These are phyloP conservation scores for Coffea canephora DNA, from an alignment of 257 asterid genomes.

Conservation along the genomic window DNA sequence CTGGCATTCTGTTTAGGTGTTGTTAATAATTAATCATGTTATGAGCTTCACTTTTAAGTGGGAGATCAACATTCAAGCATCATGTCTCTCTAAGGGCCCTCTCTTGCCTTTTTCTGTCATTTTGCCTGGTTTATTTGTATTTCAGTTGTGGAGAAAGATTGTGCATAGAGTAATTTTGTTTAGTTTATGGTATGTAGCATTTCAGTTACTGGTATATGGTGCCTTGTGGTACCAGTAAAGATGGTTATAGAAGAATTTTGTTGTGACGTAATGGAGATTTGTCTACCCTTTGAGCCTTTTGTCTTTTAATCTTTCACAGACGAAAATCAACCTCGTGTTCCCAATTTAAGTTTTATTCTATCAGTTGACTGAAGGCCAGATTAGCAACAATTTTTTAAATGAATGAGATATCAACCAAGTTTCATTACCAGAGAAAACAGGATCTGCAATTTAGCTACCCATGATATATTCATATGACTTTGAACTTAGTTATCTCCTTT, in stretches of 20 bases:
- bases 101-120: background rate
- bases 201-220: background rate
- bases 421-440: background rate
- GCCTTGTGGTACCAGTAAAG: background rate
- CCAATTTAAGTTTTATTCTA: too few species aligned
- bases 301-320: background rate
- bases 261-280: background rate
- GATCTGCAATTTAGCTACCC: background rate
- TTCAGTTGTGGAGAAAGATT: background rate
- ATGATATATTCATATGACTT: background rate
- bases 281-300: background rate
- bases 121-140: background rate
- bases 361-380: background rate
- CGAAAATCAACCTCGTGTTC: background rate
- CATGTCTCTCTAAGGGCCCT: background rate
- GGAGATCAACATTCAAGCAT: background rate
- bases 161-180: background rate
- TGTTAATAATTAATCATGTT: background rate
- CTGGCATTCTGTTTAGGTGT: background rate
- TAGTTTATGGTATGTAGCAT: background rate
- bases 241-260: background rate
- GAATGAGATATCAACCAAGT: background rate
- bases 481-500: too few species aligned
- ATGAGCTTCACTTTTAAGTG: background rate
- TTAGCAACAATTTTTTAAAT: background rate